These are phyloP conservation scores for Ophiosphaerella korrae DNA, from an alignment of 2,329 filamentous ascomycete species.

Conservation along the genomic window DNA sequence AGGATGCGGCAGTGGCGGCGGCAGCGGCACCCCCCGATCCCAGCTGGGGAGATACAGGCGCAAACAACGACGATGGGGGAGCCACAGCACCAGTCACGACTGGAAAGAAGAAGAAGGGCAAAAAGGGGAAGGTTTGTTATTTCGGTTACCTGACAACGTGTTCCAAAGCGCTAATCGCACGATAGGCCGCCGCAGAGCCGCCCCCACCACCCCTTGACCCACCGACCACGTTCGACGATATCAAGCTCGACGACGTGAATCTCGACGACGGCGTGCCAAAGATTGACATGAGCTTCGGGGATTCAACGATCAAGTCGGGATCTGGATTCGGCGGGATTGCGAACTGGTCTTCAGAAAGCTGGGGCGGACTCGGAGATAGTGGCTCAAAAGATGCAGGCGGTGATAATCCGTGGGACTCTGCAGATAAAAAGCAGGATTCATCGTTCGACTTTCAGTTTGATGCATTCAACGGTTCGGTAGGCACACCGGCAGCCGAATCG, in stretches of 20 bases:
- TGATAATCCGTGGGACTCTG: slow-evolving; percentile 40
- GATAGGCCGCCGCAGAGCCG: slow-evolving; percentile 28
- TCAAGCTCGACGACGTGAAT: slow-evolving; percentile 50
- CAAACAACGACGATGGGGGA: slow-evolving; percentile 38
- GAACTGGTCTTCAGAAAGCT: slow-evolving; percentile 32
- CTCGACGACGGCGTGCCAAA: slow-evolving; percentile 44
- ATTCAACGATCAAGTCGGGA: slow-evolving; percentile 30
- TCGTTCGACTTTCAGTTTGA: slow-evolving; percentile 46
- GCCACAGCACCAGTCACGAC: slow-evolving; percentile 31
- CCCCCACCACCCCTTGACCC: slow-evolving; percentile 28
- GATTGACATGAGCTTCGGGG: slow-evolving; percentile 54
- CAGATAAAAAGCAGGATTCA: slow-evolving; percentile 44
- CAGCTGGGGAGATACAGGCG: slow-evolving; percentile 36
- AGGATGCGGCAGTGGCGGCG: slow-evolving; percentile 39
- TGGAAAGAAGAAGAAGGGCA: slow-evolving; percentile 45
- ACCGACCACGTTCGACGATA: slow-evolving; percentile 52
- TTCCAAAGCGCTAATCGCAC: slow-evolving; percentile 36
- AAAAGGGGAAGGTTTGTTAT: slow-evolving; percentile 48
- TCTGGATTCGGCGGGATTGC: slow-evolving; percentile 26
- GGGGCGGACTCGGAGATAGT: slow-evolving; percentile 27
- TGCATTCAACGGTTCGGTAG: slow-evolving; percentile 27
- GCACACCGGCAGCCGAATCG: slow-evolving; percentile 23
- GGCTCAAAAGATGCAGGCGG: slow-evolving; percentile 39
- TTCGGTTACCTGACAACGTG: slow-evolving; percentile 38
- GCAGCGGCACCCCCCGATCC: slow-evolving; percentile 19